Percentiles rank a stretch among this genome's conserved stretches.
phyloP scores from a whole-genome alignment of 176 grass and related monocot genomes.

The Carex cristatella region DNA sequence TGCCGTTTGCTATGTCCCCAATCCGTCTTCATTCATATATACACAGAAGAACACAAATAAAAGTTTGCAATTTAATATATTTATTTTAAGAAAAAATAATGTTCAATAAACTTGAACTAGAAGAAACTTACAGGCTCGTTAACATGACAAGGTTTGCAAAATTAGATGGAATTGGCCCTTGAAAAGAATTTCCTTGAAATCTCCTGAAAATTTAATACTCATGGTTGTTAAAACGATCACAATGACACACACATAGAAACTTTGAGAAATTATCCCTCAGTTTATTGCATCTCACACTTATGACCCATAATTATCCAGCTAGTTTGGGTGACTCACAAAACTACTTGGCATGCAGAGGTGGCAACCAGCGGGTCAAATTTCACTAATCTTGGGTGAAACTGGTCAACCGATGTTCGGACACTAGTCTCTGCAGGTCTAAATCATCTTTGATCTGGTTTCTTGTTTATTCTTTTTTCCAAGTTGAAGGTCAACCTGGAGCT shows the following conservation, averaged over 20 bases:
- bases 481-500: background rate
- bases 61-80: background rate
- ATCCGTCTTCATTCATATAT: slow-evolving; percentile 41
- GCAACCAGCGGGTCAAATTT: background rate
- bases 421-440: background rate
- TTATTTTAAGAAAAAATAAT: background rate
- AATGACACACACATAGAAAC: background rate
- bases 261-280: background rate
- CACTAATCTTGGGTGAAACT: background rate
- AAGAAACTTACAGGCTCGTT: slow-evolving; percentile 49
- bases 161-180: slow-evolving; percentile 65
- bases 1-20: slow-evolving; percentile 72
- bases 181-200: slow-evolving; percentile 82
- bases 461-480: background rate
- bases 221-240: background rate
- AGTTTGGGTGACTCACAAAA: background rate
- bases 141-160: slow-evolving; percentile 52
- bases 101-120: background rate
- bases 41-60: background rate
- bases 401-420: background rate
- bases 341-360: background rate
- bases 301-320: background rate
- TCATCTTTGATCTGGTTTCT: background rate
- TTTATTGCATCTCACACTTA: background rate
- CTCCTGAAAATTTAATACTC: slow-evolving; percentile 35